A percentile compares a stretch with the other conserved stretches of the same genome.
Conservation (phyloP, 768 basidiomycete species). For the Inosperma sp. region DNA sequence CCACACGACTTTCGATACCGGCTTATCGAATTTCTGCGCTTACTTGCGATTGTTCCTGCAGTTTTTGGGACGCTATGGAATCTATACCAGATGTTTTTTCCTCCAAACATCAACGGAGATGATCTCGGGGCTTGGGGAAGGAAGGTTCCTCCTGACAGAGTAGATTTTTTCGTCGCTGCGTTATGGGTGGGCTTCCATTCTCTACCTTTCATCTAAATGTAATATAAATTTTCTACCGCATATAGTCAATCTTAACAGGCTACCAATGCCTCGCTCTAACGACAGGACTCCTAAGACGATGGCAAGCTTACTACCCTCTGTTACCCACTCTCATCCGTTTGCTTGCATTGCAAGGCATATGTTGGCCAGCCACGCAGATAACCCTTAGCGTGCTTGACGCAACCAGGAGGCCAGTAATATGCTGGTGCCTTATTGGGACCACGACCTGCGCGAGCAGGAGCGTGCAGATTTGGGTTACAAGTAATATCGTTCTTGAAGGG, state of each 20-base stretch:
- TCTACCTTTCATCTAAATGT: neutral
- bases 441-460: slow-evolving; percentile 80
- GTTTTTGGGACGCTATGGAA: slow-evolving; percentile 62
- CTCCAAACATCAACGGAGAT: slow-evolving; percentile 27
- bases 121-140: slow-evolving; percentile 13
- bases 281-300: slow-evolving; percentile 83
- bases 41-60: slow-evolving; percentile 71
- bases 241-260: slow-evolving; percentile 76
- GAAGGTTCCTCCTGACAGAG: slow-evolving; percentile 42
- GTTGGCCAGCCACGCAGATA: slow-evolving; percentile 90
- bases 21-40: slow-evolving; percentile 58
- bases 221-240: slow-evolving; percentile 6
- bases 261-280: slow-evolving; percentile 86
- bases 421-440: slow-evolving; percentile 87
- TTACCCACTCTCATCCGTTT: slow-evolving; percentile 87
- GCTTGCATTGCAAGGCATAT: slow-evolving; percentile 89
- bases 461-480: slow-evolving; percentile 94
- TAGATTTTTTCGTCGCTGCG: slow-evolving; percentile 63
- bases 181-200: slow-evolving; percentile 55
- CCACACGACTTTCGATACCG: slow-evolving; percentile 35
- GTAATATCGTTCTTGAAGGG: slow-evolving; percentile 66
- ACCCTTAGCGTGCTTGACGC: slow-evolving; percentile 73
- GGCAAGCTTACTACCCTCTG: slow-evolving; percentile 88
- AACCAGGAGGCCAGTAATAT: slow-evolving; percentile 68
- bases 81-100: slow-evolving; percentile 46